These are phyloP conservation scores for Geum urbanum DNA, from an alignment of 306 rosid genomes.

Conservation along the genomic window DNA sequence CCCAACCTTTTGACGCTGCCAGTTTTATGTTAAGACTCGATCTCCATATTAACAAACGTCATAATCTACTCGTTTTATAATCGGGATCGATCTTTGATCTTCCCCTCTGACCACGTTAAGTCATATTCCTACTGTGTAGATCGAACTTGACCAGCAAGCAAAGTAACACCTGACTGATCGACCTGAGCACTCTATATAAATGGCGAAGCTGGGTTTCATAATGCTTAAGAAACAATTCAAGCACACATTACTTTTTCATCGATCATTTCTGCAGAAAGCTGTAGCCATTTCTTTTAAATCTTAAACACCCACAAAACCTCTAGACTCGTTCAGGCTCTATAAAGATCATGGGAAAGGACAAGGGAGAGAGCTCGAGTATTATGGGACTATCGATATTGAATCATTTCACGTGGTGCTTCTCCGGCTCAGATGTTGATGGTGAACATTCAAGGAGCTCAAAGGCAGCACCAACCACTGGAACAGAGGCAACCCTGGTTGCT, in stretches of 20 bases:
- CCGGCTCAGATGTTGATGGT: background rate
- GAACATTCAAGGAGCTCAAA: slow-evolving; percentile 19
- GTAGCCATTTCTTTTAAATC: background rate
- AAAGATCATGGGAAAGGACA: slow-evolving; percentile 21
- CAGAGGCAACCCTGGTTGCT: slow-evolving; percentile 41
- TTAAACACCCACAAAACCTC: background rate
- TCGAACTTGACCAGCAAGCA: slow-evolving; percentile 11
- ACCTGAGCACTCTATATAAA: background rate
- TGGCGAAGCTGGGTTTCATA: background rate
- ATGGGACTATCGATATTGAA: background rate
- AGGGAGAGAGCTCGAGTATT: background rate
- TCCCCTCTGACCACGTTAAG: background rate
- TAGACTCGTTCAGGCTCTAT: background rate
- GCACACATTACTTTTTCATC: background rate
- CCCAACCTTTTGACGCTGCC: background rate
- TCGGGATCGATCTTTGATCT: background rate
- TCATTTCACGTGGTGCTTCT: slow-evolving; percentile 13
- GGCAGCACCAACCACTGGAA: slow-evolving; percentile 18
- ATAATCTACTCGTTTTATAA: background rate
- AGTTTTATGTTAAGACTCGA: background rate
- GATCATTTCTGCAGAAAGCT: background rate
- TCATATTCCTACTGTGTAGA: background rate
- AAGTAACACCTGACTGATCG: background rate
- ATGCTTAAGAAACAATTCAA: slow-evolving; percentile 4
- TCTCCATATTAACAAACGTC: background rate